These are phyloP conservation scores for Helianthus annuus DNA, from an alignment of 129 eudicot genomes.

Conservation along the genomic window DNA sequence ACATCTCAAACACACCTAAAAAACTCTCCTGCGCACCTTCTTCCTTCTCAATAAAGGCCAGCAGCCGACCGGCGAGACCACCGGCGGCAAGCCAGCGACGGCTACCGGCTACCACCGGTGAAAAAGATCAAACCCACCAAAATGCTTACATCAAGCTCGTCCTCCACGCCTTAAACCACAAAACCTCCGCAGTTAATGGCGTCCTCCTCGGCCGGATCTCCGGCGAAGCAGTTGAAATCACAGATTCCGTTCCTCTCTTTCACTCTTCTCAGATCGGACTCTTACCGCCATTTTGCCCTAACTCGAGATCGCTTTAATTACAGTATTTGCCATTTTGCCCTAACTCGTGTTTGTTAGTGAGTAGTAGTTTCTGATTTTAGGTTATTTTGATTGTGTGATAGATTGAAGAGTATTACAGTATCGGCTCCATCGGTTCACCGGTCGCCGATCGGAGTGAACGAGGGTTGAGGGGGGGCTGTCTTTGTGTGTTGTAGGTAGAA, in stretches of 20 bases:
- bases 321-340: conserved; percentile 36
- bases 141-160: conserved; percentile 84
- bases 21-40: no score
- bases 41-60: no score
- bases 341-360: neutral
- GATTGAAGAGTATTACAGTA: conserved; percentile 89
- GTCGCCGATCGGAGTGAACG: no score
- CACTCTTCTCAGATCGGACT: conserved; percentile 87
- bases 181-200: conserved; percentile 82
- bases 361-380: neutral
- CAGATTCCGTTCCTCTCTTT: conserved; percentile 87
- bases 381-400: conserved; percentile 25
- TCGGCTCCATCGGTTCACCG: no score
- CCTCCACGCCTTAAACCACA: conserved; percentile 82
- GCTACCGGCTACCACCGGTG: no score
- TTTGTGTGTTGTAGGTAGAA: no score
- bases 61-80: no score
- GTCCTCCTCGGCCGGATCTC: conserved; percentile 75
- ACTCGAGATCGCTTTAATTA: conserved; percentile 84
- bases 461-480: no score
- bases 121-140: no score
- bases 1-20: no score
- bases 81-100: no score
- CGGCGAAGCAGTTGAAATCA: conserved; percentile 56
- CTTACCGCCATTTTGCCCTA: no score